Conservation (phyloP, 2,329 filamentous ascomycete genomes). For the Curvularia sp. region DNA sequence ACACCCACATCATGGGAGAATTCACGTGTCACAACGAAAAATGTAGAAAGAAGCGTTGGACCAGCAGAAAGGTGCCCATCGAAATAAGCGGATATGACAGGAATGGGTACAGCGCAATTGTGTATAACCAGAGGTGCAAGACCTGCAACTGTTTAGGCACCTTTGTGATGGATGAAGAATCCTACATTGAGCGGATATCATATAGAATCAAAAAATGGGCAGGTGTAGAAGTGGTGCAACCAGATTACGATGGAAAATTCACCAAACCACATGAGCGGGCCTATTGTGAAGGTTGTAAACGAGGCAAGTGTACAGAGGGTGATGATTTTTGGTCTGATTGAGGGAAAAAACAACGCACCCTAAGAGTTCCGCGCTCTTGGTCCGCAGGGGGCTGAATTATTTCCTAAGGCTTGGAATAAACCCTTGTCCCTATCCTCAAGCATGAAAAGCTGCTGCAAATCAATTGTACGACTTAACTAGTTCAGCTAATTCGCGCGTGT, state of each 20-base stretch:
- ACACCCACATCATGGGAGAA: slow-evolving; percentile 22
- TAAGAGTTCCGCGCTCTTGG: no score
- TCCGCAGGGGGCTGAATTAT: no score
- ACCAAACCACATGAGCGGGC: background rate
- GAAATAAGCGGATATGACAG: slow-evolving; percentile 21
- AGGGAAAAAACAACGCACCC: no score
- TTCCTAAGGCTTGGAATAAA: no score
- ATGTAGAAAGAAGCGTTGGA: slow-evolving; percentile 17
- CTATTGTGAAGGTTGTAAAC: slow-evolving; percentile 3
- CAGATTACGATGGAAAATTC: background rate
- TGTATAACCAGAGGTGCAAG: slow-evolving; percentile 30
- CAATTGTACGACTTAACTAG: no score
- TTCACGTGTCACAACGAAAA: slow-evolving; percentile 24
- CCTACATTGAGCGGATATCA: slow-evolving; percentile 31
- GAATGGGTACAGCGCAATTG: slow-evolving; percentile 28
- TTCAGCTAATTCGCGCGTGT: no score
- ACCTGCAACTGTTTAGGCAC: slow-evolving; percentile 24
- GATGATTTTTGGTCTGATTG: background rate
- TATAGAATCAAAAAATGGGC: slow-evolving; percentile 36
- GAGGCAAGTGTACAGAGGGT: background rate
- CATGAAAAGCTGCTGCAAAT: no score
- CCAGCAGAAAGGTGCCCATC: slow-evolving; percentile 25
- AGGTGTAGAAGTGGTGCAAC: slow-evolving; percentile 18
- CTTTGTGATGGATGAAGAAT: slow-evolving; percentile 21
- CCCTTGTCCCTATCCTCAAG: no score